Evolutionary conservation across 371 early-diverging fungal genomes (phyloP), one percentile per base, ranked within the genome.

Genomic region (Gilbertella persicaria): DNA sequence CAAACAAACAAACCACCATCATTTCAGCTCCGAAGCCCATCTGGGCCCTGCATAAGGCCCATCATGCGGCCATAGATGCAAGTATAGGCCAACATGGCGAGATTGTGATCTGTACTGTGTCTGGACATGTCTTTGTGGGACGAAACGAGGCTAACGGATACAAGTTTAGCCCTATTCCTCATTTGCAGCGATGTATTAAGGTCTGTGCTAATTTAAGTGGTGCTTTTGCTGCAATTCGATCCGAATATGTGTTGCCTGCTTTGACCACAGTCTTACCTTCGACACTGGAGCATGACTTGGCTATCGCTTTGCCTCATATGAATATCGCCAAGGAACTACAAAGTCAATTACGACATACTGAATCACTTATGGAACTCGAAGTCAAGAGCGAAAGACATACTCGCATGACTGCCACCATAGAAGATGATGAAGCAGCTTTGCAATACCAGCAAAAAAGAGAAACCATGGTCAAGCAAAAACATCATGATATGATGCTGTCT

Each of bases 181-280:
- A 69, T 39, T 53, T 84, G 10, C 81, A 84, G 33, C 64, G 82
- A 20, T 69, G 77, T 35, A 71, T 84, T 7, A 66, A 58, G 23
- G 85, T 84, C 0, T 67, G 70, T 25, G 79, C 79, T 2, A 84
- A 73, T 49, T 70, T 81, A 13, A 78, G 78, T 40, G 81, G 80
- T n/a, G 79, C 85, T 9, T 84, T 77, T 73, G 80, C 78, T 21
- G 85, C 80, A 1, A 40, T 84, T 20, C 73, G 82, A n/a, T 67
- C 82, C 3, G 85, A 82, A 19, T 55, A 64, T 20, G 38, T 36
- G 12, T 30, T 55, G n/a, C 45, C 40, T 0, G 29, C 50, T 13
- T 36, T 35, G 4, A 12, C 26, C 1, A 24, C 36, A 0, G 35
- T 51, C 2, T 45, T 56, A 8, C 23, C 37, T 0, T 67, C 73